Conservation (phyloP, 2,329 filamentous ascomycete species). For the Aspergillus sp. region DNA sequence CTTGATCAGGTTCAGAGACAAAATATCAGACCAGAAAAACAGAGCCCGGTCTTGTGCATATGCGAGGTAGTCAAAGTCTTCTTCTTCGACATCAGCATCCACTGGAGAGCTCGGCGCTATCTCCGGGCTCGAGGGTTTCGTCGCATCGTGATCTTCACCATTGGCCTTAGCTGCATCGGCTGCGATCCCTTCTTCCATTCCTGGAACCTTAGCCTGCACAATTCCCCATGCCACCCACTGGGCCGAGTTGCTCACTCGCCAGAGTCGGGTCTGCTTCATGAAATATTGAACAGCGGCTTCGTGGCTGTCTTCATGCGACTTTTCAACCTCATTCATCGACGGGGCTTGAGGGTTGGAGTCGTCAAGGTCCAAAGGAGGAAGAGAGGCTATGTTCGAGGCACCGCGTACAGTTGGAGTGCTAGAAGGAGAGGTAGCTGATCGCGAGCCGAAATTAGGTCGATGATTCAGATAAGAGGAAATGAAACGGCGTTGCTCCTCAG, state of each 20-base stretch:
- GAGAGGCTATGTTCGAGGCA: slow-evolving; percentile 38
- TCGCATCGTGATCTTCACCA: slow-evolving; percentile 4
- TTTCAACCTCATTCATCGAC: slow-evolving; percentile 54
- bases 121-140: not conserved
- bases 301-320: slow-evolving; percentile 56
- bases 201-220: slow-evolving; percentile 84
- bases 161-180: slow-evolving; percentile 12
- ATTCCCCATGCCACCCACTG: slow-evolving; percentile 96
- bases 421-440: slow-evolving; percentile 17
- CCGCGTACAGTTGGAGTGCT: slow-evolving; percentile 45
- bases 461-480: slow-evolving; percentile 84
- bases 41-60: slow-evolving; percentile 87
- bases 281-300: slow-evolving; percentile 67
- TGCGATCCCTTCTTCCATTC: slow-evolving; percentile 50
- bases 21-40: slow-evolving; percentile 91
- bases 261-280: slow-evolving; percentile 73
- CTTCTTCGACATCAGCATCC: slow-evolving; percentile 14
- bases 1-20: slow-evolving; percentile 69
- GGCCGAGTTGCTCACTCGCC: slow-evolving; percentile 82
- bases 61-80: slow-evolving; percentile 83
- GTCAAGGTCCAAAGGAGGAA: slow-evolving; percentile 73
- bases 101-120: not conserved
- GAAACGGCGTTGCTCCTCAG: slow-evolving; percentile 79
- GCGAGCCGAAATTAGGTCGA: slow-evolving; percentile 50
- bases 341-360: slow-evolving; percentile 53